A percentile compares a stretch with the other conserved stretches of the same genome.
These are phyloP conservation scores for Cornus kousa DNA, from an alignment of 148 eudicot genomes.

Conservation along the genomic window DNA sequence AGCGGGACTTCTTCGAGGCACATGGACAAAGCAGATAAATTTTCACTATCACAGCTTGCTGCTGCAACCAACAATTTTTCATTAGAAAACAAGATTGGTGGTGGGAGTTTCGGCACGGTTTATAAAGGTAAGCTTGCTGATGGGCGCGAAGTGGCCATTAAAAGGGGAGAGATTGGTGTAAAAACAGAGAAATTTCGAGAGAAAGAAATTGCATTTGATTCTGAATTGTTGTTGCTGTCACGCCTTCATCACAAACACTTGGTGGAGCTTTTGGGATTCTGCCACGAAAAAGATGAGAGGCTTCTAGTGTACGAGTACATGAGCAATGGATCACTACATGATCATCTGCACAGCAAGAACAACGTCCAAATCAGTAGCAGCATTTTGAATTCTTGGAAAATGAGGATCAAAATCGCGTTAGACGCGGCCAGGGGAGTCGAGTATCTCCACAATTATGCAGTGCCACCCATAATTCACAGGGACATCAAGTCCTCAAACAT, in stretches of 20 bases:
- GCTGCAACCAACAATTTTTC: conserved; percentile 47
- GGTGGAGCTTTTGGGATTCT: conserved; percentile 58
- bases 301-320: conserved; percentile 57
- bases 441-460: conserved; percentile 65
- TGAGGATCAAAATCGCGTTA: conserved; percentile 55
- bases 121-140: conserved; percentile 41
- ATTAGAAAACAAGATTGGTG: conserved; percentile 47
- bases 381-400: conserved; percentile 45
- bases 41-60: conserved; percentile 43
- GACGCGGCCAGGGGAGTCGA: conserved; percentile 67
- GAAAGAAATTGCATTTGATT: conserved; percentile 35
- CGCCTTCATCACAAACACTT: conserved; percentile 66
- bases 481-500: conserved; percentile 66
- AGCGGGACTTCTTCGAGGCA: conserved; percentile 48
- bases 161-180: conserved; percentile 41
- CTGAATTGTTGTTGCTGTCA: conserved; percentile 32
- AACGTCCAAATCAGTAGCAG: conserved; percentile 24
- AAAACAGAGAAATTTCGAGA: conserved; percentile 25
- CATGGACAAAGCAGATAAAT: conserved; percentile 38
- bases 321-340: conserved; percentile 50
- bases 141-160: conserved; percentile 61
- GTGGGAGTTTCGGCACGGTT: conserved; percentile 58
- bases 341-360: conserved; percentile 38
- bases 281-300: conserved; percentile 51
- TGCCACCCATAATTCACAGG: conserved; percentile 65